Evolutionary conservation across 75 land plant genomes (phyloP).

Genomic region (Picea sitchensis): DNA sequence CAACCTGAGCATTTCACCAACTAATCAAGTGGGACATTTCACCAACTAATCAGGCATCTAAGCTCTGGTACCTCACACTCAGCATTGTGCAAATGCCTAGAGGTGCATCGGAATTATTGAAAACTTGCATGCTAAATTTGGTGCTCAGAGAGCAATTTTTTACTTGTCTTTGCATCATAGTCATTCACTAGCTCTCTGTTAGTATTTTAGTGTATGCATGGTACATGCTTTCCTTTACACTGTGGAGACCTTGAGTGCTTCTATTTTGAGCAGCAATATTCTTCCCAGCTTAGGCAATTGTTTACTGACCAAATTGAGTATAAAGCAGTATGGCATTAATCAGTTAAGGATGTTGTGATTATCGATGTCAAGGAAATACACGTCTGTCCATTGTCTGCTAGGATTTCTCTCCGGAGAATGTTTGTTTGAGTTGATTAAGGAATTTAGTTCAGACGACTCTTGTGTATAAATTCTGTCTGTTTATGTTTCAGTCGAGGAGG

Average conservation of each 20-base stretch:
- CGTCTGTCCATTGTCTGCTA: not conserved
- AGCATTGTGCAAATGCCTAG: constrained; percentile 17
- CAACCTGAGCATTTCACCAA: constrained; percentile 64
- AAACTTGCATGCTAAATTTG: constrained; percentile 10
- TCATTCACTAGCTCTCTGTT: constrained; percentile 4
- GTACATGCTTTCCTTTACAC: not conserved
- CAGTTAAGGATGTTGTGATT: not conserved
- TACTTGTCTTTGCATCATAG: not conserved
- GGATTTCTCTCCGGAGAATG: not conserved
- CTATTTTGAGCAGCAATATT: not conserved
- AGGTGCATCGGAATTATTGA: constrained; percentile 11
- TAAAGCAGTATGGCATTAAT: not conserved
- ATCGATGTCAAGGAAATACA: not conserved
- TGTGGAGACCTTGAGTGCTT: constrained; percentile 4
- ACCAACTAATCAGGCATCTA: constrained; percentile 53
- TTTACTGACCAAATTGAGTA: not conserved
- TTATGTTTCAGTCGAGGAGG: constrained; percentile 65
- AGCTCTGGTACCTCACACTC: constrained; percentile 48
- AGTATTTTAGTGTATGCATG: not conserved
- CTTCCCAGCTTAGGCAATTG: not conserved
- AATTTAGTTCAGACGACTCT: not conserved
- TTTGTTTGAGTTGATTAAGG: not conserved
- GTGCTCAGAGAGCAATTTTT: constrained; percentile 6
- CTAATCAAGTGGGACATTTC: constrained; percentile 62
- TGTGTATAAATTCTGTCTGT: not conserved